A percentile compares a stretch with the other conserved stretches of the same genome.
phyloP scores from a whole-genome alignment of 2,329 filamentous ascomycete genomes.

The Curvularia hawaiiensis region DNA sequence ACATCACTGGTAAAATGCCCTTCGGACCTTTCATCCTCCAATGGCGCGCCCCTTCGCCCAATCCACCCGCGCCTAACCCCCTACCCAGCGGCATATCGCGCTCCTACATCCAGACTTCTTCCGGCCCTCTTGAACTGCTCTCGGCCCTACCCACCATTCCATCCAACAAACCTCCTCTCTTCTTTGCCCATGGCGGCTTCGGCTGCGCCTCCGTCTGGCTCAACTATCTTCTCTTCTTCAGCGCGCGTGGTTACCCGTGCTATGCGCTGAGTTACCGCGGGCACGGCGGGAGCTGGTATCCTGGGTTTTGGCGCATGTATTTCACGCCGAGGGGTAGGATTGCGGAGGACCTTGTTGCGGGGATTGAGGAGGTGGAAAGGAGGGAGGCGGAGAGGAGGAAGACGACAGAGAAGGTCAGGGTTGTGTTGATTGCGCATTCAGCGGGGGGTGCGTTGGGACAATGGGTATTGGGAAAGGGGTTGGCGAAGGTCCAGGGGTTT shows the following conservation, averaged over 20 bases:
- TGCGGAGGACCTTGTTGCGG: constrained; percentile 49
- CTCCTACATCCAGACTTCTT: constrained; percentile 49
- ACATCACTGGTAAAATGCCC: constrained; percentile 17
- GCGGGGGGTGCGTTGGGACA: constrained; percentile 59
- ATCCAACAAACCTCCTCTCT: constrained; percentile 45
- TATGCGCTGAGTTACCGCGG: constrained; percentile 61
- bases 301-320: constrained; percentile 56
- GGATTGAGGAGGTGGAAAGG: constrained; percentile 41
- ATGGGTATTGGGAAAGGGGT: constrained; percentile 52
- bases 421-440: constrained; percentile 58
- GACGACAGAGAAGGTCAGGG: constrained; percentile 36
- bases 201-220: constrained; percentile 60
- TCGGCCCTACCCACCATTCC: constrained; percentile 43
- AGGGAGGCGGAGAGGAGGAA: constrained; percentile 39
- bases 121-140: constrained; percentile 58
- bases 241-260: constrained; percentile 52
- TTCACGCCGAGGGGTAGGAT: constrained; percentile 52
- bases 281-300: constrained; percentile 60
- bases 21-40: constrained; percentile 39
- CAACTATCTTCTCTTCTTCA: constrained; percentile 58
- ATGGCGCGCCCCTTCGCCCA: constrained; percentile 34
- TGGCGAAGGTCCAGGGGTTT: constrained; percentile 52
- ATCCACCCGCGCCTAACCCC: constrained; percentile 30
- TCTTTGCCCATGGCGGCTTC: constrained; percentile 63
- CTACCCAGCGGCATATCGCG: constrained; percentile 53